Evolutionary conservation across 192 early-diverging fungal species (phyloP).

Genomic region (Podila epicladia): DNA sequence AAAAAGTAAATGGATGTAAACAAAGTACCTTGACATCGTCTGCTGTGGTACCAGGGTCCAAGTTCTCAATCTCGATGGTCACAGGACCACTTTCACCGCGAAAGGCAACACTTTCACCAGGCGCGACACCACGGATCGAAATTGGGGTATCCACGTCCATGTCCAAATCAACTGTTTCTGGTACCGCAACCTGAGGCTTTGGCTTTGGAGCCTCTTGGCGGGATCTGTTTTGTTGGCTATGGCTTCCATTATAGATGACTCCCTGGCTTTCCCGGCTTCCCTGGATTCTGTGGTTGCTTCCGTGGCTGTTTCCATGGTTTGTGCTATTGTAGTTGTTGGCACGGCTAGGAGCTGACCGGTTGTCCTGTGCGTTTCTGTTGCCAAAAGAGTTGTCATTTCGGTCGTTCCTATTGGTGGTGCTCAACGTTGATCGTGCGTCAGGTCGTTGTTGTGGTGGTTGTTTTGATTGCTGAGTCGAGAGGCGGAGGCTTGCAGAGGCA

Average conservation of each 20-base stretch:
- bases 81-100: constrained; percentile 61
- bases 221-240: neutral
- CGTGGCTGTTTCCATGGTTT: neutral
- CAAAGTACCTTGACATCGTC: constrained; percentile 60
- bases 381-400: constrained; percentile 3
- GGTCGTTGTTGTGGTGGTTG: constrained; percentile 1
- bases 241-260: neutral
- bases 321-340: neutral
- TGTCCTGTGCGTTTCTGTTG: neutral
- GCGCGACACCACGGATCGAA: constrained; percentile 35
- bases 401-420: neutral
- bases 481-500: constrained; percentile 12
- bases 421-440: constrained; percentile 7
- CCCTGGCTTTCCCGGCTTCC: neutral
- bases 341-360: constrained; percentile 3
- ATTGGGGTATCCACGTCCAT: constrained; percentile 32
- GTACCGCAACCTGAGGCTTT: neutral
- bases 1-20: neutral
- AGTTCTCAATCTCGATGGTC: constrained; percentile 55
- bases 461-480: constrained; percentile 13
- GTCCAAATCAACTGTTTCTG: constrained; percentile 23
- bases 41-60: constrained; percentile 58
- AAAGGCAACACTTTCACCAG: constrained; percentile 41
- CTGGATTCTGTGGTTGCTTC: neutral
- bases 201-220: neutral